A percentile compares a stretch with the other conserved stretches of the same genome.
These are phyloP conservation scores for Paraphoma chrysanthemicola DNA, from an alignment of 2,329 filamentous ascomycete genomes.

Conservation along the genomic window DNA sequence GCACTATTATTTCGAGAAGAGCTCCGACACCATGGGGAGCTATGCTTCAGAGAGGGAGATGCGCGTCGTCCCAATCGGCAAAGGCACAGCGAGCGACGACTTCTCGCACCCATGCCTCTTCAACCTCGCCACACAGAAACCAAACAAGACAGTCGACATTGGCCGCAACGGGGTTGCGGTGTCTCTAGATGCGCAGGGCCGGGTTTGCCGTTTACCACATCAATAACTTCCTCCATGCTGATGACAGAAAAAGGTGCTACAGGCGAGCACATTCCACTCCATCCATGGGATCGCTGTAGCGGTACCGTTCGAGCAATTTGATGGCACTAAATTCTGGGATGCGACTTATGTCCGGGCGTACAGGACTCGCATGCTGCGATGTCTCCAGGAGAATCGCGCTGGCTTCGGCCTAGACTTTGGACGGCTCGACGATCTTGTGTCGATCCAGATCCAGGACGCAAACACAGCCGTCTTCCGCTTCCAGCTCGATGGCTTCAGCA, in stretches of 20 bases:
- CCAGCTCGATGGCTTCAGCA: background rate
- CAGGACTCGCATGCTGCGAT: conserved; percentile 14
- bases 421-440: background rate
- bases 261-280: conserved; percentile 17
- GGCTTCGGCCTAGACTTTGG: conserved; percentile 15
- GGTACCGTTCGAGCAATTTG: conserved; percentile 11
- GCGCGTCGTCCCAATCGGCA: background rate
- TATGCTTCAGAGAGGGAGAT: background rate
- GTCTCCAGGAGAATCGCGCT: conserved; percentile 4
- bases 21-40: background rate
- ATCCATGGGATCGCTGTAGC: conserved; percentile 11
- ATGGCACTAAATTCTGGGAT: conserved; percentile 12
- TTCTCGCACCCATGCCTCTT: conserved; percentile 11
- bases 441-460: conserved; percentile 5
- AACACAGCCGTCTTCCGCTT: conserved; percentile 8
- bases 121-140: conserved; percentile 5
- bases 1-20: background rate
- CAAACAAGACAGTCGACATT: conserved; percentile 17
- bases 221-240: background rate
- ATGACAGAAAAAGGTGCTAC: conserved; percentile 10
- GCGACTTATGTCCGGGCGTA: conserved; percentile 10
- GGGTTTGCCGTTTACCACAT: conserved; percentile 4
- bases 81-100: background rate
- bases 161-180: conserved; percentile 9
- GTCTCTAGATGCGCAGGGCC: conserved; percentile 12